Conservation (phyloP, 176 grass and related monocot genomes). For the Ananas comosus region DNA sequence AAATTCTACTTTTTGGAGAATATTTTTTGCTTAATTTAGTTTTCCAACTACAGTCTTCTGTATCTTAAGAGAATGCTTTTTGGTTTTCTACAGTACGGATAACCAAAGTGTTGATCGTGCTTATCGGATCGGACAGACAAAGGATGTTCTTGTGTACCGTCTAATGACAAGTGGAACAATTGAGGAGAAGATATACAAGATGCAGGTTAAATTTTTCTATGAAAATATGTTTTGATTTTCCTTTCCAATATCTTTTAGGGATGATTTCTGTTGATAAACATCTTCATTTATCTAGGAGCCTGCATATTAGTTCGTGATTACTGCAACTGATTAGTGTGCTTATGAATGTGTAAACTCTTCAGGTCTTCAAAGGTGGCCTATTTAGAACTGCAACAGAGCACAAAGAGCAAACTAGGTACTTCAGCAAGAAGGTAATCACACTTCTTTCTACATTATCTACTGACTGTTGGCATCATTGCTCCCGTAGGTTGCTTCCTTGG, state of each 20-base stretch:
- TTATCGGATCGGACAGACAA: conserved; percentile 82
- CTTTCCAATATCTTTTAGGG: not conserved
- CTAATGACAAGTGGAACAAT: conserved; percentile 84
- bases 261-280: not conserved
- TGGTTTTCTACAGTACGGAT: conserved; percentile 51
- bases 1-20: no score
- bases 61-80: conserved; percentile 15
- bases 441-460: not conserved
- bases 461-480: no score
- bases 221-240: not conserved
- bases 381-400: conserved; percentile 92
- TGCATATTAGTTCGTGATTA: not conserved
- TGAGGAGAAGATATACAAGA: conserved; percentile 97
- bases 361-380: conserved; percentile 82
- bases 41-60: not conserved
- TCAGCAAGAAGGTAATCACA: conserved; percentile 60
- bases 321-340: not conserved
- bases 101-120: conserved; percentile 87
- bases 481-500: no score
- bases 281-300: not conserved
- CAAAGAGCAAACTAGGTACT: conserved; percentile 89
- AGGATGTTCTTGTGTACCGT: conserved; percentile 78
- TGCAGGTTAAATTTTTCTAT: conserved; percentile 42
- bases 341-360: conserved; percentile 5
- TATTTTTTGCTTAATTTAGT: not conserved